Base-by-base conservation (phyloP, 352 stramenopile species). In the Phytopythium vexans region DNA sequence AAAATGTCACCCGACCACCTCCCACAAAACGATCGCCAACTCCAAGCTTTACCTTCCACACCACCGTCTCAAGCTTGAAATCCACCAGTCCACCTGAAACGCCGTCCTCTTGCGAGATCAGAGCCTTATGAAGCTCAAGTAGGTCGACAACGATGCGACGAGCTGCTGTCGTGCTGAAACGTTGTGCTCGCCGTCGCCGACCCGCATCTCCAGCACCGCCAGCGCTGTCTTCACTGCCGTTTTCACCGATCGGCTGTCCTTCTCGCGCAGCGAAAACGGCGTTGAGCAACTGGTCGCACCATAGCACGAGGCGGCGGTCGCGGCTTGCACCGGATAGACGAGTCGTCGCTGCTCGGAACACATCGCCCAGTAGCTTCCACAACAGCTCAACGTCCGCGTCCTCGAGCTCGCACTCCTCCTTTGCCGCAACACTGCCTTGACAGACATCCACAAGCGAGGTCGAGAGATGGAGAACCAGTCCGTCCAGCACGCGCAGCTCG, bases 41-140 rank as follows among this genome's bases (percentile, higher is more conserved):
- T 52, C 3, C 32, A 5, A 36, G 6, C 5, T 44, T 34, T 55
- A 82, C 72, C 72, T 83, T 83, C 72, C 72, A 83, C 9, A 78
- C 57, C 14, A 83, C 66, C 6, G 72, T 83, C 62, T 49, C 48
- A 8, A 70, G 55, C 49, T 78, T 76, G n/a, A 83, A 68, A 15
- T 70, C 58, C 36, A 41, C 35, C 0, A 6, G 27, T 3, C 36
- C 44, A 14, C 36, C 15, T 2, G 21, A 27, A 27, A 9, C 14
- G 6, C n/a, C 36, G 7, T 31, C 21, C 48, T 52, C n/a, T 3
- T 39, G 21, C 21, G 21, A 27, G 21, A 27, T 15, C 9, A 41
- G 33, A 2, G 47, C 16, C 14, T 60, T 39, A 33, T 66, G 58
- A 11, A 66, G 58, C 39, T 45, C 41, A 27, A 66, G 41, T 3